Conservation (phyloP, 1,139 yeast species). For the Pichia sp. region DNA sequence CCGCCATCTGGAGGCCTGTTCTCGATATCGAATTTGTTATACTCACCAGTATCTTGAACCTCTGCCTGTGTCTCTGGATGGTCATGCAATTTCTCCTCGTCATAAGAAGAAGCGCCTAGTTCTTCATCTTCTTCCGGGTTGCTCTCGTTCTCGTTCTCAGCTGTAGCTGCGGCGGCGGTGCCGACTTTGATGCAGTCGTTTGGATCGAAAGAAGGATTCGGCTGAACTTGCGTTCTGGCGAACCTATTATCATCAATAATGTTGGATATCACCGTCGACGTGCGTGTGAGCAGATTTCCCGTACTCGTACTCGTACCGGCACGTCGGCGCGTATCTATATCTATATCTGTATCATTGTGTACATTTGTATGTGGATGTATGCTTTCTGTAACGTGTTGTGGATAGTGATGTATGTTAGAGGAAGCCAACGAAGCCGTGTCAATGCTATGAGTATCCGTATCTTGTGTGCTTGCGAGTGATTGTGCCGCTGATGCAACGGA, state of each 20-base stretch:
- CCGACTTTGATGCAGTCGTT: constrained; percentile 3
- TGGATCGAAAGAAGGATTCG: constrained; percentile 14
- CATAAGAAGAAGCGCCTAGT: background rate
- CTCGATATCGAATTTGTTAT: constrained; percentile 27
- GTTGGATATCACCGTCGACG: constrained; percentile 21
- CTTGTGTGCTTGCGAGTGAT: background rate
- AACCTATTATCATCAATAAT: constrained; percentile 24
- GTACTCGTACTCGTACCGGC: no score
- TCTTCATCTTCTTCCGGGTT: background rate
- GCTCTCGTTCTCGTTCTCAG: constrained; percentile 3
- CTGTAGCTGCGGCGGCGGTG: constrained; percentile 2
- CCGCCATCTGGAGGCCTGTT: constrained; percentile 60
- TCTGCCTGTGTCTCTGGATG: background rate
- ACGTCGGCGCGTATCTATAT: no score
- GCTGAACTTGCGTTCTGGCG: constrained; percentile 14
- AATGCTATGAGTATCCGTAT: background rate
- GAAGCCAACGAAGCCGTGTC: no score
- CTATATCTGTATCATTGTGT: no score
- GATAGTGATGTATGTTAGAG: no score
- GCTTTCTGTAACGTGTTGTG: no score
- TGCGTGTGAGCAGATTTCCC: constrained; percentile 10
- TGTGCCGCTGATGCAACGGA: background rate
- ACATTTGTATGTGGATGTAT: no score
- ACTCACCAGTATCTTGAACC: constrained; percentile 24
- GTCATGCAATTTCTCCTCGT: no score